Conservation (phyloP, 1,139 yeast species). For the Pneumocystis oryctolagi region DNA sequence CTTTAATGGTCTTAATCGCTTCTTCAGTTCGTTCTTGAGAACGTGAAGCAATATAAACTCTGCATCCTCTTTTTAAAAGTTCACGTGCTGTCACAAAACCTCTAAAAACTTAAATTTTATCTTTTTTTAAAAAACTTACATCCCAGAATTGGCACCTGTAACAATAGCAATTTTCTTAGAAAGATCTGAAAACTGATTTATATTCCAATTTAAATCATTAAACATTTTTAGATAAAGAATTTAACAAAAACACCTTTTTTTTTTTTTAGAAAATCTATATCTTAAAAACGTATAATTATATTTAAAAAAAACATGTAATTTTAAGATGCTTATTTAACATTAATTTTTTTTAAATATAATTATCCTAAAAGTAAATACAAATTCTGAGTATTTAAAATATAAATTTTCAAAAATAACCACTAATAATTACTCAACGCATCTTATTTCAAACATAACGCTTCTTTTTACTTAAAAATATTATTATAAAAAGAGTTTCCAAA, state of each 20-base stretch:
- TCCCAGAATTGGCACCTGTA: slow-evolving; percentile 14
- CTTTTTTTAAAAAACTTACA: background rate
- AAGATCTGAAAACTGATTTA: slow-evolving; percentile 32
- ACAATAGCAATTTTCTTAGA: slow-evolving; percentile 23
- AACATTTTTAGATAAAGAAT: background rate
- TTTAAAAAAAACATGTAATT: background rate
- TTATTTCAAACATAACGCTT: no score
- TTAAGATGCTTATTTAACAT: no score
- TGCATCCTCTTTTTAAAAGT: slow-evolving; percentile 27
- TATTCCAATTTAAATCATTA: slow-evolving; percentile 22
- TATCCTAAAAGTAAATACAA: no score
- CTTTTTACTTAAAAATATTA: no score
- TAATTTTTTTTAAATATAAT: no score
- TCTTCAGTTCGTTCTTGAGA: slow-evolving; percentile 25
- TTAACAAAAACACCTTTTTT: background rate
- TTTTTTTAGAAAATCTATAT: background rate
- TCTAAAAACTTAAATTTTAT: slow-evolving; percentile 10
- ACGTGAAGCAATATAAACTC: slow-evolving; percentile 32
- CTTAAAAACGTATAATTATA: background rate
- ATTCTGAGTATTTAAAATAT: no score
- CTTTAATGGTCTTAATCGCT: slow-evolving; percentile 25
- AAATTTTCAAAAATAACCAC: no score
- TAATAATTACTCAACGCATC: no score
- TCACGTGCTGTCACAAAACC: slow-evolving; percentile 16
- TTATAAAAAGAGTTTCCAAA: no score